Percentiles rank a stretch among this genome's conserved stretches.
phyloP scores from a whole-genome alignment of 1,284 basidiomycete species.

The Marasmius oreades region DNA sequence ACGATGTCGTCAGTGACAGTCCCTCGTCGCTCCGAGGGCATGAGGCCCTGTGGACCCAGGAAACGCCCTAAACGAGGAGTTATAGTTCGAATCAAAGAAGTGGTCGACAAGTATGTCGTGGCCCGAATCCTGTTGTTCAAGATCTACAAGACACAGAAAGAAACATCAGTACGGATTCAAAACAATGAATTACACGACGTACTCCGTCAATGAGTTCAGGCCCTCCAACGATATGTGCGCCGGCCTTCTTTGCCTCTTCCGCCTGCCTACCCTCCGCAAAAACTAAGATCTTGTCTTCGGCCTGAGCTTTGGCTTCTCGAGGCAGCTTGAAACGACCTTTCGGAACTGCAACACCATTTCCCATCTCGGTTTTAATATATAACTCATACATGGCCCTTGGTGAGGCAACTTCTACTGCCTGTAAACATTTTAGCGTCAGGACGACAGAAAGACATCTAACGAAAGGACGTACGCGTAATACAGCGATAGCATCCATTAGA shows the following conservation, averaged over 20 bases:
- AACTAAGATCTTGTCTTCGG: slow-evolving; percentile 77
- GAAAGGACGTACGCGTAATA: slow-evolving; percentile 58
- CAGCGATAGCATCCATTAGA: slow-evolving; percentile 58
- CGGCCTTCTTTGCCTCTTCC: slow-evolving; percentile 72
- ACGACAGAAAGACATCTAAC: background rate
- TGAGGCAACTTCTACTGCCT: slow-evolving; percentile 42
- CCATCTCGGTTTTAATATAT: slow-evolving; percentile 74
- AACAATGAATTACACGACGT: slow-evolving; percentile 26
- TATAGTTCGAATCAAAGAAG: slow-evolving; percentile 76
- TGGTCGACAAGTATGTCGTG: slow-evolving; percentile 84
- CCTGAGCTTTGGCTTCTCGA: slow-evolving; percentile 48
- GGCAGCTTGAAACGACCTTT: slow-evolving; percentile 75
- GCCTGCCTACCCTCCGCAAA: slow-evolving; percentile 81
- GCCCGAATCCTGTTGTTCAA: slow-evolving; percentile 64
- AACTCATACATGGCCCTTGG: slow-evolving; percentile 78
- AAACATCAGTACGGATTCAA: background rate
- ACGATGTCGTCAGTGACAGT: slow-evolving; percentile 89
- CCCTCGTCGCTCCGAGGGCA: slow-evolving; percentile 93
- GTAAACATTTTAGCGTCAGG: slow-evolving; percentile 1
- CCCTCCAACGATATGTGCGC: slow-evolving; percentile 53
- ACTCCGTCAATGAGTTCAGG: slow-evolving; percentile 81
- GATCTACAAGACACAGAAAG: slow-evolving; percentile 41
- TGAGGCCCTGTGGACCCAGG: slow-evolving; percentile 90
- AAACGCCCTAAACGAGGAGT: slow-evolving; percentile 83
- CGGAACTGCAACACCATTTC: slow-evolving; percentile 72